A percentile compares a stretch with the other conserved stretches of the same genome.
These are phyloP conservation scores for Thalassiosira livingstoniorum DNA, from an alignment of 352 stramenopile species.

Conservation along the genomic window DNA sequence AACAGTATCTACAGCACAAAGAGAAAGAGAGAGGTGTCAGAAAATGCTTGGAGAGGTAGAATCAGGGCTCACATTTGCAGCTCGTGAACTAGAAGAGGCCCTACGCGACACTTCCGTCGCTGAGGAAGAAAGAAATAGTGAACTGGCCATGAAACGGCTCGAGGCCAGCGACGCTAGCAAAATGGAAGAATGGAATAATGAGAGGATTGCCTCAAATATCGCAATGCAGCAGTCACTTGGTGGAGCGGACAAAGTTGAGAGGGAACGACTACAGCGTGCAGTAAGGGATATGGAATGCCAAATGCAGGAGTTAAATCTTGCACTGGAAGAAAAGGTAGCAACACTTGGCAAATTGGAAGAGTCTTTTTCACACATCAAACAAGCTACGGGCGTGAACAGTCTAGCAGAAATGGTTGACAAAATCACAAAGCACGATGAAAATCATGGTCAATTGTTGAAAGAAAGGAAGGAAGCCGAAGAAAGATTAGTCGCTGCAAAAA, in stretches of 20 bases:
- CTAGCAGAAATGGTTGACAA: conserved; percentile 84
- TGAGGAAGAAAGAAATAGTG: conserved; percentile 53
- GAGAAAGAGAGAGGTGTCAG: conserved; percentile 68
- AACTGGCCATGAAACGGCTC: conserved; percentile 51
- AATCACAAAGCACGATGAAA: conserved; percentile 68
- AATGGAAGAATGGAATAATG: conserved; percentile 79
- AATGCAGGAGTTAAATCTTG: conserved; percentile 46
- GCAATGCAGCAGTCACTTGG: conserved; percentile 53
- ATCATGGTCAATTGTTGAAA: conserved; percentile 44
- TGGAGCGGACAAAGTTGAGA: conserved; percentile 59
- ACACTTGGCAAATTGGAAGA: conserved; percentile 66
- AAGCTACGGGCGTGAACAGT: conserved; percentile 80
- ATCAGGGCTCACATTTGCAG: conserved; percentile 66
- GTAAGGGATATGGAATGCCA: conserved; percentile 44
- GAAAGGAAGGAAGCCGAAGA: conserved; percentile 74
- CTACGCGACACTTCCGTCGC: conserved; percentile 48
- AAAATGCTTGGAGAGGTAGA: conserved; percentile 78
- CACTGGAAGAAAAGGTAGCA: conserved; percentile 49
- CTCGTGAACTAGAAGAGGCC: conserved; percentile 69
- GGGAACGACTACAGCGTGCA: conserved; percentile 53
- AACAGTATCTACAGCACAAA: conserved; percentile 62
- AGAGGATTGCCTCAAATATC: conserved; percentile 56
- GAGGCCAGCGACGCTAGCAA: conserved; percentile 66
- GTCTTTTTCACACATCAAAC: conserved; percentile 72
- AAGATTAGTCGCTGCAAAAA: conserved; percentile 68